These are phyloP conservation scores for Oxytropis ochrocephala DNA, from an alignment of 306 rosid genomes.

Conservation along the genomic window DNA sequence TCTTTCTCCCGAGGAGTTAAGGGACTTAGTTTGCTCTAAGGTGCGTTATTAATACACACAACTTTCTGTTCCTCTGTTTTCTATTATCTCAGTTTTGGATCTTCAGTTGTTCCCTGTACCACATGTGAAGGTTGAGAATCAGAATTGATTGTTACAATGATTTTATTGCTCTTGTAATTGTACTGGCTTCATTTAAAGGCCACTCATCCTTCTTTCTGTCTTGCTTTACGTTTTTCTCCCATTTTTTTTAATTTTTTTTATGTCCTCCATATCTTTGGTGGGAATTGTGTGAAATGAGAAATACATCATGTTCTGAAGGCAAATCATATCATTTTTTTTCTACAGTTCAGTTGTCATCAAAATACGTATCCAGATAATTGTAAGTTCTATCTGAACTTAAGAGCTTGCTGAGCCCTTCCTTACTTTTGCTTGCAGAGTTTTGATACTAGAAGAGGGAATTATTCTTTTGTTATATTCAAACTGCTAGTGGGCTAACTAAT, in stretches of 20 bases:
- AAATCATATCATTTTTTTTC: not conserved
- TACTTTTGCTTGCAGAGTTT: not conserved
- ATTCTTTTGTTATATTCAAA: not conserved
- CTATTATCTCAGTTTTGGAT: slow-evolving; percentile 8
- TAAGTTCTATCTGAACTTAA: not conserved
- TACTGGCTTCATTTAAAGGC: not conserved
- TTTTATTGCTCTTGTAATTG: not conserved
- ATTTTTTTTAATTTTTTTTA: not conserved
- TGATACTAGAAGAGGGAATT: not conserved
- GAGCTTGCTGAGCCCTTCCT: slow-evolving; percentile 1
- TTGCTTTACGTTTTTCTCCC: not conserved
- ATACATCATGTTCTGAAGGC: not conserved
- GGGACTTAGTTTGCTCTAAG: slow-evolving; percentile 87
- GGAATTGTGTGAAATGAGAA: slow-evolving; percentile 3
- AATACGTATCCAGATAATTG: not conserved
- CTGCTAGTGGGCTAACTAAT: slow-evolving; percentile 1
- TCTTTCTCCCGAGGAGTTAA: slow-evolving; percentile 69
- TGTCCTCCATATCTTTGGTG: not conserved
- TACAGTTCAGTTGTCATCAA: not conserved
- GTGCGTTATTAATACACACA: slow-evolving; percentile 32
- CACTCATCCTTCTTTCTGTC: not conserved
- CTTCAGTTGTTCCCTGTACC: not conserved
- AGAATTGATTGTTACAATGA: not conserved
- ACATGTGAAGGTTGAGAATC: not conserved
- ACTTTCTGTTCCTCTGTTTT: not conserved